Percentiles rank a stretch among this genome's conserved stretches.
These are phyloP conservation scores for Cutaneotrichosporon mucoides DNA, from an alignment of 1,284 basidiomycete genomes.

Conservation along the genomic window DNA sequence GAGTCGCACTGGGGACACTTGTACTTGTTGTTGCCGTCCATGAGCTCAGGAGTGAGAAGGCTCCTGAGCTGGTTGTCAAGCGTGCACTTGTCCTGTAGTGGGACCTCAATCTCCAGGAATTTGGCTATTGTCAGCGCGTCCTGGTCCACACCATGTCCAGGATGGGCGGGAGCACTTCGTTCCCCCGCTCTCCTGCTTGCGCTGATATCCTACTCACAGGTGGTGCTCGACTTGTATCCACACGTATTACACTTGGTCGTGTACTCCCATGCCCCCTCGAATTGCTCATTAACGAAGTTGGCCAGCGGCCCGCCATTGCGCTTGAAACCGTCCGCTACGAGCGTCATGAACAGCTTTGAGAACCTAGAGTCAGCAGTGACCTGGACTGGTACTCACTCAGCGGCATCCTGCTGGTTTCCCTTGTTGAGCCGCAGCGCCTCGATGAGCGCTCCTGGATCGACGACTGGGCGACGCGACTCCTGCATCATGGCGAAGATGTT, in stretches of 20 bases:
- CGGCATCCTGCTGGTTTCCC: constrained; percentile 86
- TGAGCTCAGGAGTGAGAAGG: constrained; percentile 62
- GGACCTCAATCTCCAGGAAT: constrained; percentile 83
- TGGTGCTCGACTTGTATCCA: constrained; percentile 42
- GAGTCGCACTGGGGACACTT: constrained; percentile 65
- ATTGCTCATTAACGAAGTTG: constrained; percentile 71
- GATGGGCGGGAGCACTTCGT: too few relatives aligned
- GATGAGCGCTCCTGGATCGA: constrained; percentile 75
- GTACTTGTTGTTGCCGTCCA: constrained; percentile 83
- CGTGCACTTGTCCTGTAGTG: constrained; percentile 66
- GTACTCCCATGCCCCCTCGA: constrained; percentile 76
- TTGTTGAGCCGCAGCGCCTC: constrained; percentile 73
- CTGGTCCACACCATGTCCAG: too few relatives aligned
- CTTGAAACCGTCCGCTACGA: constrained; percentile 76
- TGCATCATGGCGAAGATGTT: constrained; percentile 70
- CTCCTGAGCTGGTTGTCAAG: constrained; percentile 66
- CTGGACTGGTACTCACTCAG: constrained; percentile 84
- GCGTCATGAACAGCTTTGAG: constrained; percentile 85
- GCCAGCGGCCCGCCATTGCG: constrained; percentile 61
- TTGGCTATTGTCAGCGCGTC: constrained; percentile 17
- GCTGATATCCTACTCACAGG: too few relatives aligned
- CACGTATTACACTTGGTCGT: constrained; percentile 71
- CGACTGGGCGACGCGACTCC: constrained; percentile 61
- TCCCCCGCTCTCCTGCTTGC: too few relatives aligned
- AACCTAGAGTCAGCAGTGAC: constrained; percentile 61